phyloP scores from a whole-genome alignment of 202 grass and related monocot species.

The Panicum hallii region DNA sequence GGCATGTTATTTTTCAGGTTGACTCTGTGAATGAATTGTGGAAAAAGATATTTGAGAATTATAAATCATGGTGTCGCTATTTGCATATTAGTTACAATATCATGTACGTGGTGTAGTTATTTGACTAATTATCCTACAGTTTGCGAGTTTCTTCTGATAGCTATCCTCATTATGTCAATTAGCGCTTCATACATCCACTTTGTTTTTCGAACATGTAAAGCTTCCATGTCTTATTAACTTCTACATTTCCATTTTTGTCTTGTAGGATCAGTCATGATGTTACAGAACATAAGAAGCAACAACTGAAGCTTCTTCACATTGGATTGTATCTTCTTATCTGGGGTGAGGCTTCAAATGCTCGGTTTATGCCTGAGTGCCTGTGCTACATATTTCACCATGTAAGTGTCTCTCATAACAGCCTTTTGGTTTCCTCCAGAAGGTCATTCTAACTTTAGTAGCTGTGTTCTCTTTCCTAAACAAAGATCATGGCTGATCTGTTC shows the following conservation, averaged over 20 bases:
- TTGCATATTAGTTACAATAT: slow-evolving; percentile 63
- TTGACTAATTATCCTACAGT: not conserved
- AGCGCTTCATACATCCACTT: slow-evolving; percentile 30
- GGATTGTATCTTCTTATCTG: slow-evolving; percentile 97
- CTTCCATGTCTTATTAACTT: not conserved
- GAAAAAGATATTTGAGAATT: slow-evolving; percentile 79
- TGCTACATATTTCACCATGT: slow-evolving; percentile 95
- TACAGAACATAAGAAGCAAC: slow-evolving; percentile 56
- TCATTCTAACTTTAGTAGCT: slow-evolving; percentile 19
- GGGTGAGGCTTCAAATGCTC: slow-evolving; percentile 94
- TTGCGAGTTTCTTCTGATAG: slow-evolving; percentile 21
- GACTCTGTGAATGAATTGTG: slow-evolving; percentile 57
- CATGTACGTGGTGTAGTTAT: slow-evolving; percentile 40
- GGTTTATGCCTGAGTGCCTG: slow-evolving; percentile 98
- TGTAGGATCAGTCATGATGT: slow-evolving; percentile 43
- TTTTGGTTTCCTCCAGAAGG: slow-evolving; percentile 14
- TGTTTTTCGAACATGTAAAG: not conserved
- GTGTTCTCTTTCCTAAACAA: no score
- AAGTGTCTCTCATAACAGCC: slow-evolving; percentile 43
- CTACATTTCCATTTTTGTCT: slow-evolving; percentile 33
- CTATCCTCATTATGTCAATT: slow-evolving; percentile 2
- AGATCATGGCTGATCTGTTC: no score
- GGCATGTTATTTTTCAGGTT: slow-evolving; percentile 57
- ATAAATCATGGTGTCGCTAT: slow-evolving; percentile 87
- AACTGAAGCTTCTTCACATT: slow-evolving; percentile 82